Evolutionary conservation across 305 asterid genomes (phyloP).

Genomic region (Nicotiana rustica): DNA sequence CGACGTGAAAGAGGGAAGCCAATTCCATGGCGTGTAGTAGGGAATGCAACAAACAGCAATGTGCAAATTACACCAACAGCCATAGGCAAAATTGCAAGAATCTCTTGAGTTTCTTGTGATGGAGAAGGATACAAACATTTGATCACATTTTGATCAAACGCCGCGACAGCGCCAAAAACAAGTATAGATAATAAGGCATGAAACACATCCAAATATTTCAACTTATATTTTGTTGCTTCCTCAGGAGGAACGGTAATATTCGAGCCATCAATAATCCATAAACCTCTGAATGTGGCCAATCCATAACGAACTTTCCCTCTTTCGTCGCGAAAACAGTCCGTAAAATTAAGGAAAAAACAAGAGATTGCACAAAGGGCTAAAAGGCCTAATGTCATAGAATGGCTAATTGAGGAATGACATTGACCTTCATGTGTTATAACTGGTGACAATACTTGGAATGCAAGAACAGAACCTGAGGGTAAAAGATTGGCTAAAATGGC

Average conservation of each 20-base stretch:
- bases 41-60: conserved; percentile 61
- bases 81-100: conserved; percentile 61
- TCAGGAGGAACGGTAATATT: conserved; percentile 42
- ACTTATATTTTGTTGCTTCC: conserved; percentile 53
- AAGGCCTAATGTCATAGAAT: conserved; percentile 51
- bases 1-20: conserved; percentile 75
- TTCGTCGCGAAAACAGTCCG: conserved; percentile 80
- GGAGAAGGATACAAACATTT: conserved; percentile 71
- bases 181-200: conserved; percentile 64
- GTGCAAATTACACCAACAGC: conserved; percentile 66
- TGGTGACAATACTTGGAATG: conserved; percentile 77
- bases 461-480: conserved; percentile 86
- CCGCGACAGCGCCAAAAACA: conserved; percentile 68
- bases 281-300: conserved; percentile 69
- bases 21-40: conserved; percentile 78
- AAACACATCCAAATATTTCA: conserved; percentile 57
- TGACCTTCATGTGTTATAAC: conserved; percentile 70
- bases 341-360: conserved; percentile 68
- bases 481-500: conserved; percentile 78
- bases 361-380: conserved; percentile 58
- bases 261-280: conserved; percentile 71
- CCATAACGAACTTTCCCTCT: conserved; percentile 85
- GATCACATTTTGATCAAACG: conserved; percentile 68
- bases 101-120: conserved; percentile 53
- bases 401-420: conserved; percentile 59